phyloP scores from a whole-genome alignment of 2,329 filamentous ascomycete species.

The Neofusicoccum sp. region DNA sequence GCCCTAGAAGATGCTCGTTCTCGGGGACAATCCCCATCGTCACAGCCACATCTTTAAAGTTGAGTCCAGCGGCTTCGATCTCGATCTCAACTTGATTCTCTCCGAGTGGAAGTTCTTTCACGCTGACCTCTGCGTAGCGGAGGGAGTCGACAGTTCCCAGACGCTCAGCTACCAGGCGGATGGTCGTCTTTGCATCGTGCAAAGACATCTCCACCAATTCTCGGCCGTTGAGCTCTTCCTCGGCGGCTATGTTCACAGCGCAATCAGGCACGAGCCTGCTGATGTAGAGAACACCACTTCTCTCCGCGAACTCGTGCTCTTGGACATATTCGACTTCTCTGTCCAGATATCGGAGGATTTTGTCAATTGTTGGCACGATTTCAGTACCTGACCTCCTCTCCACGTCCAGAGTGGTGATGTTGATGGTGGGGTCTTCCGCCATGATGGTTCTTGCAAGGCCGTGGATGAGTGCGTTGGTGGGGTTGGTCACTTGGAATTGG shows the following conservation, averaged over 20 bases:
- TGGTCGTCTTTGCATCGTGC: constrained; percentile 1
- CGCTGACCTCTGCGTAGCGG: constrained; percentile 15
- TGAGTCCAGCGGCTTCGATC: constrained; percentile 20
- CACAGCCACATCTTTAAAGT: constrained; percentile 21
- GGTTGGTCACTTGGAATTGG: background rate
- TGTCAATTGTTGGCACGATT: background rate
- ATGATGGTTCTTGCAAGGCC: background rate
- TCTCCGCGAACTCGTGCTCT: background rate
- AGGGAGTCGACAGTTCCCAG: constrained; percentile 19
- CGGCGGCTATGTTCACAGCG: background rate
- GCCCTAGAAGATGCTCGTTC: constrained; percentile 18
- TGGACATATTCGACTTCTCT: background rate
- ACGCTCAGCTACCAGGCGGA: constrained; percentile 17
- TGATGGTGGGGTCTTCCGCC: background rate
- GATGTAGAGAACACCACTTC: background rate
- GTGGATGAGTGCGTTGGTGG: background rate
- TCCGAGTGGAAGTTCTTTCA: constrained; percentile 8
- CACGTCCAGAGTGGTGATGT: background rate
- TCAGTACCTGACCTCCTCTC: background rate
- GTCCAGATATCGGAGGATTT: background rate
- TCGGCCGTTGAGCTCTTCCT: background rate
- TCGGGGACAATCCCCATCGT: constrained; percentile 18
- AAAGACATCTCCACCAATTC: background rate
- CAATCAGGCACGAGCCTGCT: background rate
- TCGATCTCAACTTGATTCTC: constrained; percentile 23